phyloP scores from a whole-genome alignment of 2,329 filamentous ascomycete species.

The Venturia aucupariae region DNA sequence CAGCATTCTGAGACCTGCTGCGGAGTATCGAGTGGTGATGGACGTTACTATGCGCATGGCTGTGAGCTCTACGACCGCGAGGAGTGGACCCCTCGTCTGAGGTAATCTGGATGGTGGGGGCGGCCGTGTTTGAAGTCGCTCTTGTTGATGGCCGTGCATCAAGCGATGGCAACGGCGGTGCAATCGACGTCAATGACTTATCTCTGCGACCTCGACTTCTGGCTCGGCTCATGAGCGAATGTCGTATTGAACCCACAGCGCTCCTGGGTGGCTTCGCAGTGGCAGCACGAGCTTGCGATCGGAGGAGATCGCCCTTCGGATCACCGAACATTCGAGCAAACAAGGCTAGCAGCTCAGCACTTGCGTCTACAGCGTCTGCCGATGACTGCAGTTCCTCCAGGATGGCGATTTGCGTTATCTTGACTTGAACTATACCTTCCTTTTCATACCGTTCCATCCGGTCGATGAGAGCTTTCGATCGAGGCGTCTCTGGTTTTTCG shows the following conservation, averaged over 20 bases:
- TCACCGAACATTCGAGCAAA: conserved; percentile 75
- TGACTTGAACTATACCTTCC: conserved; percentile 81
- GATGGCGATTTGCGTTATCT: conserved; percentile 86
- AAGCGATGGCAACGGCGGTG: conserved; percentile 12
- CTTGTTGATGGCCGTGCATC: conserved; percentile 22
- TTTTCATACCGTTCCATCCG: conserved; percentile 79
- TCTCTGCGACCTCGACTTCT: conserved; percentile 26
- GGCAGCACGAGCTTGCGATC: conserved; percentile 14
- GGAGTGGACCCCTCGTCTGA: conserved; percentile 33
- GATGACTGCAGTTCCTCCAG: conserved; percentile 77
- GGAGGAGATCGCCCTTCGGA: conserved; percentile 42
- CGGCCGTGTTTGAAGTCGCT: conserved; percentile 25
- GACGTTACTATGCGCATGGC: not conserved
- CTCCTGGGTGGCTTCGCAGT: conserved; percentile 32
- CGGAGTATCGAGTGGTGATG: conserved; percentile 9
- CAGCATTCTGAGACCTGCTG: conserved; percentile 8
- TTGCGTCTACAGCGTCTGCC: conserved; percentile 77
- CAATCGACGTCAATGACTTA: conserved; percentile 63
- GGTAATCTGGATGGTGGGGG: conserved; percentile 70
- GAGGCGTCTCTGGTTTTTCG: conserved; percentile 23
- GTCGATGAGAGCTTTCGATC: conserved; percentile 51
- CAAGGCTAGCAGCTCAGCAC: conserved; percentile 71
- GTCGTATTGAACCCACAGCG: conserved; percentile 53
- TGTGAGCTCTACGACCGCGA: not conserved
- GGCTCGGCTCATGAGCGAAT: conserved; percentile 7